Conservation (phyloP, 106 monocot genomes). For the Narthecium ossifragum region DNA sequence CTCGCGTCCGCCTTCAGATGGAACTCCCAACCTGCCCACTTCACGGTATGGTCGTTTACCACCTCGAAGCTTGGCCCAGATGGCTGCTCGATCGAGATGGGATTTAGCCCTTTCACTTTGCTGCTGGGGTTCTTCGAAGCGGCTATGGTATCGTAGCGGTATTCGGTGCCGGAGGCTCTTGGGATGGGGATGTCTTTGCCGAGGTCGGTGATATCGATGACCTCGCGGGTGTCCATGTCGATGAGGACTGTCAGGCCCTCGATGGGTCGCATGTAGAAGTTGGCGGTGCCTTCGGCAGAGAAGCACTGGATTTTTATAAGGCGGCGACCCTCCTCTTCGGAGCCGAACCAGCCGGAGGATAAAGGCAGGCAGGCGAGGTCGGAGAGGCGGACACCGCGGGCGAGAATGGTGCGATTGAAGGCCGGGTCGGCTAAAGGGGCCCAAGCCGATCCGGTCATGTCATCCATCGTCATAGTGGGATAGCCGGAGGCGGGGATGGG, state of each 20-base stretch:
- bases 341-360: constrained; percentile 74
- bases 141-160: constrained; percentile 27
- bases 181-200: constrained; percentile 64
- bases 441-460: constrained; percentile 39
- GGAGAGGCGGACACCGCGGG: constrained; percentile 61
- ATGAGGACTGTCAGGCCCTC: constrained; percentile 89
- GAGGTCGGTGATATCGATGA: constrained; percentile 44
- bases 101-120: constrained; percentile 18
- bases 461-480: constrained; percentile 80
- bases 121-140: not conserved
- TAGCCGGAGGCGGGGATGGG: constrained; percentile 42
- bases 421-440: constrained; percentile 47
- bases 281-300: constrained; percentile 79
- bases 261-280: constrained; percentile 98
- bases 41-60: constrained; percentile 28
- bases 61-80: constrained; percentile 73
- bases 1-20: constrained; percentile 76
- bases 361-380: constrained; percentile 85
- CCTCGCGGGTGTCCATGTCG: constrained; percentile 72
- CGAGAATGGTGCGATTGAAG: constrained; percentile 51
- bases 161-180: constrained; percentile 58
- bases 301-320: constrained; percentile 86
- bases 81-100: constrained; percentile 83
- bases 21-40: constrained; percentile 90
- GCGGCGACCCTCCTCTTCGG: constrained; percentile 37